Evolutionary conservation across 129 eudicot species (phyloP), one percentile per base, ranked within the genome.

Genomic region (Flaveria ramosissima): DNA sequence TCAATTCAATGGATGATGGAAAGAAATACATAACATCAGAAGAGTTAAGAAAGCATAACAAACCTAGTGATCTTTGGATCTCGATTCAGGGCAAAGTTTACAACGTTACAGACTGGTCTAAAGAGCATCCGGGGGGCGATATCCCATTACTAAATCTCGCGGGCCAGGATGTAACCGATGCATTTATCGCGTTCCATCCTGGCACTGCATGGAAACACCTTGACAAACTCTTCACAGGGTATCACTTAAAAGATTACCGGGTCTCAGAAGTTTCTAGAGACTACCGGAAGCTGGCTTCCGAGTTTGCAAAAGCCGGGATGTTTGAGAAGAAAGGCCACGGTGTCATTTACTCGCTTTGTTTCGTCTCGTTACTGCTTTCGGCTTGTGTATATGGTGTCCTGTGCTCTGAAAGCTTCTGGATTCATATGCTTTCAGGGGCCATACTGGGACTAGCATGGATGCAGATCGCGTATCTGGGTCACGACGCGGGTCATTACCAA

Each of bases 101-200:
- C 78, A 80, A 93, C 57, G 97, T 90, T 36, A 86, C 96, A 12
- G 87, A 90, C n/a, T 93, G 98, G 98, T 80, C 88, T 2, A 87
- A 90, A 75, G 83, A 77, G 11, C 98, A 93, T 32, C 98, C 98
- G 0, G 98, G 98, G 26, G 98, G 98, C 6, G 96, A 91, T 73
- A 62, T 70, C 50, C 84, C 86, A 0, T 87, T 93, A 21, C 55
- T 87, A 65, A 87, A 87, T 68, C 61, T 93, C 23, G 91, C 96
- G 13, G 98, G 98, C 20, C 91, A 93, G 68, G 98, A 93, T 39
- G 98, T 81, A 2, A 91, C 97, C 1, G 98, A 93, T 77, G 97
- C 98, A 1, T 93, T 93, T 84, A 89, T 93, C 45, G 98, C 98
- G 23, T 93, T 88, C 46, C 98, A 93, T 78, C 98, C 97, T 0